Conservation (phyloP, 495 filamentous ascomycete genomes). For the Penicillium paradoxum region DNA sequence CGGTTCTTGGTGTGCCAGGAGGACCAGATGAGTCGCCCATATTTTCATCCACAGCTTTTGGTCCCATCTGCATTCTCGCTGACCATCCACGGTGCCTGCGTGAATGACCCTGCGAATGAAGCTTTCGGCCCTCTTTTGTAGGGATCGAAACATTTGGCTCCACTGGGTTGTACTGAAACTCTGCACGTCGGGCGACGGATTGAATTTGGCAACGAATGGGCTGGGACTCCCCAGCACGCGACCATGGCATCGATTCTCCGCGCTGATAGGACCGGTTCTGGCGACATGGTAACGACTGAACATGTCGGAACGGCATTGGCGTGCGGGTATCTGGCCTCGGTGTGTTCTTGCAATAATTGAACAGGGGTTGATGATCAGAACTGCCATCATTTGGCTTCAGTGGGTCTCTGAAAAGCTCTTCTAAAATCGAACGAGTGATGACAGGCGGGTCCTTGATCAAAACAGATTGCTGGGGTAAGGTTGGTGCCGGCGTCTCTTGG, state of each 20-base stretch:
- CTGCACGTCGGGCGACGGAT: neutral
- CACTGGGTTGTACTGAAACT: neutral
- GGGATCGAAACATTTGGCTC: neutral
- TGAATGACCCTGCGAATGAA: neutral
- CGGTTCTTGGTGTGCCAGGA: conserved; percentile 35
- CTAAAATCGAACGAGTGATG: neutral
- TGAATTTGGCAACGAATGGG: conserved; percentile 1
- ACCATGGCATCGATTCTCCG: neutral
- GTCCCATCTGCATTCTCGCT: conserved; percentile 33
- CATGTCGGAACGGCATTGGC: neutral
- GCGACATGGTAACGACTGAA: neutral
- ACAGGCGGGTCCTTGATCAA: neutral
- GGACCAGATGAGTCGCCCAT: conserved; percentile 24
- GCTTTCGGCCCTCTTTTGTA: neutral
- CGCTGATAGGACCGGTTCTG: neutral
- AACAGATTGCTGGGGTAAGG: neutral
- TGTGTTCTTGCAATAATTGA: neutral
- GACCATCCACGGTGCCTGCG: conserved; percentile 36
- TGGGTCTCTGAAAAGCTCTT: conserved; percentile 1
- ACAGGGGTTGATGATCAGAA: neutral
- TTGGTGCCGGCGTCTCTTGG: neutral
- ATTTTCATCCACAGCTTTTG: conserved; percentile 5
- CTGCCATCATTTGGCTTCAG: neutral
- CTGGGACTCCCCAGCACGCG: neutral
- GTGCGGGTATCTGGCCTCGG: neutral